These are phyloP conservation scores for Mycotypha africana DNA, from an alignment of 371 early-diverging fungal species.

Conservation along the genomic window DNA sequence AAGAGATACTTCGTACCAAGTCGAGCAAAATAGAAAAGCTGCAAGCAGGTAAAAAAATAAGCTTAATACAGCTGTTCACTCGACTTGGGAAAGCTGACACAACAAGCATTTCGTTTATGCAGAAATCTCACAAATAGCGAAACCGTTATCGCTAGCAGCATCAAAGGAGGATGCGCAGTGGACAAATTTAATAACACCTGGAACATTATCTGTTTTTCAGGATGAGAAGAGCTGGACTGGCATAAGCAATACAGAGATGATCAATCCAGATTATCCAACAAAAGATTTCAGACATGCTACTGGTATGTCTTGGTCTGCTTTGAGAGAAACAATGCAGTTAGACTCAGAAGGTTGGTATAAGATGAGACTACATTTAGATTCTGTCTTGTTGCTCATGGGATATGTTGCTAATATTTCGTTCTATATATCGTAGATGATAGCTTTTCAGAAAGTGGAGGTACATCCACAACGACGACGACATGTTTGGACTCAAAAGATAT, in stretches of 20 bases:
- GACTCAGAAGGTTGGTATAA: constrained; percentile 23
- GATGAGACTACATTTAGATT: no score
- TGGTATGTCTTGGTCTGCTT: constrained; percentile 11
- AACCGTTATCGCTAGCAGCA: constrained; percentile 24
- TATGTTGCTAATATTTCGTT: no score
- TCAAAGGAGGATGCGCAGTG: constrained; percentile 20
- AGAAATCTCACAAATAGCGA: constrained; percentile 34
- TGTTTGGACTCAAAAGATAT: constrained; percentile 25
- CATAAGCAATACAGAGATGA: constrained; percentile 7
- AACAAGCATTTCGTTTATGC: background rate
- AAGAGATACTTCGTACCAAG: constrained; percentile 23
- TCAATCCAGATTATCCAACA: no score
- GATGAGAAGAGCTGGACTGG: constrained; percentile 34
- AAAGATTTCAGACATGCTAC: constrained; percentile 12
- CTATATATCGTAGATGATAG: constrained; percentile 12
- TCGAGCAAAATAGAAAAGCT: constrained; percentile 29
- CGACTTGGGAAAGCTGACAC: background rate
- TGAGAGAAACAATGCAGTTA: constrained; percentile 10
- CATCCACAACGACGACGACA: constrained; percentile 26
- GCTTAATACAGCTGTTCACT: background rate
- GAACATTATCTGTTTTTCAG: constrained; percentile 34
- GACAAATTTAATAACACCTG: constrained; percentile 41
- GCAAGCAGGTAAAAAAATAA: constrained; percentile 22
- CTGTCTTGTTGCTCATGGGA: no score
- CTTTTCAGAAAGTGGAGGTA: constrained; percentile 15